A percentile compares a stretch with the other conserved stretches of the same genome.
Conservation (phyloP, 1,284 basidiomycete species). For the Pterulicium gracile region DNA sequence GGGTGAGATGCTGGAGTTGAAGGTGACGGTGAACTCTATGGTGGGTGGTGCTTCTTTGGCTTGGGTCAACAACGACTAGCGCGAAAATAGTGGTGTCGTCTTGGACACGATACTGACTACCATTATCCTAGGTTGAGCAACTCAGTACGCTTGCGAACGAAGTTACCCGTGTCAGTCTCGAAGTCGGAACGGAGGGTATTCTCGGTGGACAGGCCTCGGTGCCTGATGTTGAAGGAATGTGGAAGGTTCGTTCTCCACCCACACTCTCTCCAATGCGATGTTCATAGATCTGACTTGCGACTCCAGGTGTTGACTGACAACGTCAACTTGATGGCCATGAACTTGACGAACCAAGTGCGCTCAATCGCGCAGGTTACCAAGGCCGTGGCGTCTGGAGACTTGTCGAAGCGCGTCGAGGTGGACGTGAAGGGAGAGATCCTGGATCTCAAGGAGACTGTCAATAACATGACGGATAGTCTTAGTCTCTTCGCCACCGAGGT, state of each 20-base stretch:
- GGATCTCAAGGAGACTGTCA: conserved; percentile 80
- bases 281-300: neutral
- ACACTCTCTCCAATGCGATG: neutral
- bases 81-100: too few species aligned
- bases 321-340: conserved; percentile 87
- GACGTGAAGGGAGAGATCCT: conserved; percentile 87
- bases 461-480: conserved; percentile 84
- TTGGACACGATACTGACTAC: too few species aligned
- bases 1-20: conserved; percentile 94
- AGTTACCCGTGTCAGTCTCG: conserved; percentile 80
- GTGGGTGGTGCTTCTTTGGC: too few species aligned
- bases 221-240: conserved; percentile 82
- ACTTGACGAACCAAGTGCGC: conserved; percentile 87
- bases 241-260: conserved; percentile 51
- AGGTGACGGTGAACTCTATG: conserved; percentile 88
- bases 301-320: conserved; percentile 60
- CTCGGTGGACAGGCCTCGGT: conserved; percentile 91
- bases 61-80: too few species aligned
- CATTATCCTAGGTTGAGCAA: conserved; percentile 32
- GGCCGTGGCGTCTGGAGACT: conserved; percentile 82
- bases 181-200: conserved; percentile 93
- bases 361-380: conserved; percentile 82
- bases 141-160: conserved; percentile 78
- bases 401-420: conserved; percentile 86
- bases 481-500: conserved; percentile 78